Conservation (phyloP, 495 filamentous ascomycete species). For the Penicillium fimorum region DNA sequence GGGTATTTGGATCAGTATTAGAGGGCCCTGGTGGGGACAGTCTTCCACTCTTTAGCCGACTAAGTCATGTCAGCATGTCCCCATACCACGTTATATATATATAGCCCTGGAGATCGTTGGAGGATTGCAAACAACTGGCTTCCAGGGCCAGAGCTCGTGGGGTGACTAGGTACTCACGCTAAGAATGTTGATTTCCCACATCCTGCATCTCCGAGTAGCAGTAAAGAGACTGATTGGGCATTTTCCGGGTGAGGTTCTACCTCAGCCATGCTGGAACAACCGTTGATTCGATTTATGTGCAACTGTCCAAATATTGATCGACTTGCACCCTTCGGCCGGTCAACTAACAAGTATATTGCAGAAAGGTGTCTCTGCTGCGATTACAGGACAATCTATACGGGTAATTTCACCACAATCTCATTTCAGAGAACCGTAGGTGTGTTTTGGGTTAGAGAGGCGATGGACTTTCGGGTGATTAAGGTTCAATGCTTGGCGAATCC, state of each 20-base stretch:
- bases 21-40: conserved; percentile 6
- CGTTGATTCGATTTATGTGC: not conserved
- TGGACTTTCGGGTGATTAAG: not conserved
- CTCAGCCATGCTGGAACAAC: conserved; percentile 13
- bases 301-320: not conserved
- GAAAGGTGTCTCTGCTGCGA: too few species aligned
- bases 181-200: conserved; percentile 88
- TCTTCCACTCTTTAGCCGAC: conserved; percentile 29
- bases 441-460: not conserved
- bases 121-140: not conserved
- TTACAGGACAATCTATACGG: not conserved
- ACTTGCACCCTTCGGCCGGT: not conserved
- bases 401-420: not conserved
- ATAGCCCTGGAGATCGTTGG: not conserved
- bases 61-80: conserved; percentile 11
- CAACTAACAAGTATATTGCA: not conserved
- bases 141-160: not conserved
- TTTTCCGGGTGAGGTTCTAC: conserved; percentile 13
- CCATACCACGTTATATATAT: not conserved
- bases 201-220: conserved; percentile 75
- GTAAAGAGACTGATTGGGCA: conserved; percentile 57
- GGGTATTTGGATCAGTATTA: conserved; percentile 6
- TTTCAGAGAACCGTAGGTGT: not conserved
- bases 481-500: conserved; percentile 3
- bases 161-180: conserved; percentile 59